phyloP scores from a whole-genome alignment of 768 basidiomycete genomes.

The Suillus weaverae region DNA sequence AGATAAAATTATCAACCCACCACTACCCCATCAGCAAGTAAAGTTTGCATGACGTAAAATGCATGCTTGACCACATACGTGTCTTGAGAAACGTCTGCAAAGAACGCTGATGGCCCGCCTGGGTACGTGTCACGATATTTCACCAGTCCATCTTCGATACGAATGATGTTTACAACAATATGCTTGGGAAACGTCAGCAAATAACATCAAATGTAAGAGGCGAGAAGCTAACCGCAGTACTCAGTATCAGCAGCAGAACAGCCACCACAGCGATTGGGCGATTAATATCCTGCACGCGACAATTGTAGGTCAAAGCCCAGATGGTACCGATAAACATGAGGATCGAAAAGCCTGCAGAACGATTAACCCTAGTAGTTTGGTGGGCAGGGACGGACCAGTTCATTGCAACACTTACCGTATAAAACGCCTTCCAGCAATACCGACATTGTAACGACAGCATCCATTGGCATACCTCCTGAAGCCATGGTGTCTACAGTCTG shows the following conservation, averaged over 20 bases:
- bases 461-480: constrained; percentile 11
- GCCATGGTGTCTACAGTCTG: no score
- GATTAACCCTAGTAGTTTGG: neutral
- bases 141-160: constrained; percentile 21
- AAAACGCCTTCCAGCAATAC: constrained; percentile 25
- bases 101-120: constrained; percentile 25
- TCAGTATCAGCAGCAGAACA: constrained; percentile 18
- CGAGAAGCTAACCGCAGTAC: constrained; percentile 18
- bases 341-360: neutral
- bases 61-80: constrained; percentile 19
- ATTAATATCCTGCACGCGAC: constrained; percentile 6
- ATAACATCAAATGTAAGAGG: neutral
- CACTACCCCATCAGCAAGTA: constrained; percentile 10
- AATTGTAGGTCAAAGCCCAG: constrained; percentile 13
- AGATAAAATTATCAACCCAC: constrained; percentile 1
- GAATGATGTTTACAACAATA: constrained; percentile 15
- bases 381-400: neutral
- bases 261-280: constrained; percentile 15
- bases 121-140: constrained; percentile 17
- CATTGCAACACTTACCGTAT: constrained; percentile 18
- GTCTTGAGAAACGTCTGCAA: constrained; percentile 20
- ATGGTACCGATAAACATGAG: constrained; percentile 13
- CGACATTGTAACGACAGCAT: constrained; percentile 24
- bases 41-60: constrained; percentile 18
- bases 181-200: constrained; percentile 9